A percentile compares a stretch with the other conserved stretches of the same genome.
phyloP scores from a whole-genome alignment of 2,329 filamentous ascomycete genomes.

The Dichotomopilus funicola region DNA sequence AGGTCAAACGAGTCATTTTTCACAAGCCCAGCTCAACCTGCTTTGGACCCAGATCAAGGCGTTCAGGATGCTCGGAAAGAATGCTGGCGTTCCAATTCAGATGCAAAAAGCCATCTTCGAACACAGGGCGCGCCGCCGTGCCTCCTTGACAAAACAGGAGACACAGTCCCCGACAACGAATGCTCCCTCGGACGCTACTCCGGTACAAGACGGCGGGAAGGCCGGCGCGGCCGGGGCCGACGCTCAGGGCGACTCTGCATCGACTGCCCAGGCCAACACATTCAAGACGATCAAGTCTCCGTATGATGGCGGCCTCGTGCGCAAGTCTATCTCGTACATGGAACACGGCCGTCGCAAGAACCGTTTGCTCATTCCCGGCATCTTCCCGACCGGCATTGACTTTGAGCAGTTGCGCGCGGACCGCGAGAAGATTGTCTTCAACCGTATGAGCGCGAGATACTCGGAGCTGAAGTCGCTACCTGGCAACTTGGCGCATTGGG shows the following conservation, averaged over 20 bases:
- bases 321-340: conserved; percentile 64
- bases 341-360: conserved; percentile 72
- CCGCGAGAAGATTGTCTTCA: conserved; percentile 81
- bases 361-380: conserved; percentile 74
- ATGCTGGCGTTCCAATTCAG: conserved; percentile 68
- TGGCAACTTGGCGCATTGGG: conserved; percentile 82
- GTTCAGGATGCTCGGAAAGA: conserved; percentile 85
- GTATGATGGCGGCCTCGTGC: conserved; percentile 50
- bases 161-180: conserved; percentile 35
- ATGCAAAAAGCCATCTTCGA: conserved; percentile 80
- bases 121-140: conserved; percentile 59
- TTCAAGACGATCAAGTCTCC: conserved; percentile 75
- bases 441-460: conserved; percentile 79
- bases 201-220: conserved; percentile 32
- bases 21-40: conserved; percentile 68
- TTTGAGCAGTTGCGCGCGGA: conserved; percentile 80
- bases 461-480: conserved; percentile 76
- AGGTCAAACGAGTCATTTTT: conserved; percentile 53
- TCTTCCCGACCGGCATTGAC: conserved; percentile 85
- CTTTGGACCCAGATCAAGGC: conserved; percentile 83
- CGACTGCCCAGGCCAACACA: conserved; percentile 25
- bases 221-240: conserved; percentile 34
- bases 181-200: conserved; percentile 20
- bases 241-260: conserved; percentile 22
- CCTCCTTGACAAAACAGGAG: conserved; percentile 44